phyloP scores from a whole-genome alignment of 2,329 filamentous ascomycete genomes.

The Fusarium subglutinans region DNA sequence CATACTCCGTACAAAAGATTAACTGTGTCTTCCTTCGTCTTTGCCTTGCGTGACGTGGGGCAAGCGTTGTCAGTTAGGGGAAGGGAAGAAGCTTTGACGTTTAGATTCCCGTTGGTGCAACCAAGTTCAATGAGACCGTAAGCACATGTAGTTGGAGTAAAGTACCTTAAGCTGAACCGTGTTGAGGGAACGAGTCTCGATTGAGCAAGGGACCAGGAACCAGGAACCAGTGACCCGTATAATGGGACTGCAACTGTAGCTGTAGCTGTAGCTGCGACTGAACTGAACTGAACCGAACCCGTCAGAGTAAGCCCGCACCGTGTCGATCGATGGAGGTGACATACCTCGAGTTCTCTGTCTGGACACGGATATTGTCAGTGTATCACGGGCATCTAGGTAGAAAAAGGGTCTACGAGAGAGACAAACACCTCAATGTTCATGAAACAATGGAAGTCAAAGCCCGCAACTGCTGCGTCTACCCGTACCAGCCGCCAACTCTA shows the following conservation, averaged over 20 bases:
- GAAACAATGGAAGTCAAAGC: conserved; percentile 13
- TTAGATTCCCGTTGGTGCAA: conserved; percentile 18
- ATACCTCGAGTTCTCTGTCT: background rate
- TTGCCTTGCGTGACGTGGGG: conserved; percentile 35
- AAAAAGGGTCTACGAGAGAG: background rate
- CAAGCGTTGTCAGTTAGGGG: conserved; percentile 14
- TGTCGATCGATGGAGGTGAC: conserved; percentile 16
- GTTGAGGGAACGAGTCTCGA: conserved; percentile 9
- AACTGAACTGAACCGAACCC: conserved; percentile 7
- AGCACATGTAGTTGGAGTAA: background rate
- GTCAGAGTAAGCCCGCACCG: conserved; percentile 32
- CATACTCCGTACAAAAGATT: conserved; percentile 17
- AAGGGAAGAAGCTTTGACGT: conserved; percentile 38
- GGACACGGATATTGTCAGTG: background rate
- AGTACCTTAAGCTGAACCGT: background rate
- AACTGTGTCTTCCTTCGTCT: conserved; percentile 15
- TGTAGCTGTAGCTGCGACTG: background rate
- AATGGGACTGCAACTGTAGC: conserved; percentile 5
- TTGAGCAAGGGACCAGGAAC: conserved; percentile 34
- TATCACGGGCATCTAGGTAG: conserved; percentile 2
- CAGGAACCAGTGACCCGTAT: conserved; percentile 13
- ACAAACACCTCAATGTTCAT: background rate
- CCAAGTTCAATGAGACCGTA: conserved; percentile 9
- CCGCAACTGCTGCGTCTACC: conserved; percentile 23
- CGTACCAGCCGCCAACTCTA: conserved; percentile 10